Conservation (phyloP, 1,139 yeast genomes). For the Neolecta irregularis region DNA sequence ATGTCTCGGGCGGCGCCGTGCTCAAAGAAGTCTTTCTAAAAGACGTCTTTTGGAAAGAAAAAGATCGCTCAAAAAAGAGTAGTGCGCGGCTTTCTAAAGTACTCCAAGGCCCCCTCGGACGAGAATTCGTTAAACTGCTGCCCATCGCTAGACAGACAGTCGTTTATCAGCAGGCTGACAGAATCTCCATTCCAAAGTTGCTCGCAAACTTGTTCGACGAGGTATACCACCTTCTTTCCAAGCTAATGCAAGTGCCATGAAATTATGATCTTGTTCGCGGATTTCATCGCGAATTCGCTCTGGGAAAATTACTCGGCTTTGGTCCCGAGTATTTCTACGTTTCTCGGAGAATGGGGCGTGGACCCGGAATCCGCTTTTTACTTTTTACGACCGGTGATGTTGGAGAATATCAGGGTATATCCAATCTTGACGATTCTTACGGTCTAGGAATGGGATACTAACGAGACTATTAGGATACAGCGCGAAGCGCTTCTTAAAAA, state of each 20-base stretch:
- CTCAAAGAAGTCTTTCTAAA: conserved; percentile 42
- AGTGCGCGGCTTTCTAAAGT: conserved; percentile 42
- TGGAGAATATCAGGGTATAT: background rate
- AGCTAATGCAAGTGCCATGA: conserved; percentile 36
- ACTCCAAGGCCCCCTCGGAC: conserved; percentile 36
- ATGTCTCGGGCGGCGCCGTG: conserved; percentile 50
- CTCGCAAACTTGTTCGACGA: conserved; percentile 12
- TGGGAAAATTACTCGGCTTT: conserved; percentile 25
- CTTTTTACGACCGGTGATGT: conserved; percentile 47
- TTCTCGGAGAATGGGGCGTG: conserved; percentile 37
- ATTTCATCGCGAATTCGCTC: conserved; percentile 19
- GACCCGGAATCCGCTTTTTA: conserved; percentile 61
- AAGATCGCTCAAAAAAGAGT: conserved; percentile 22
- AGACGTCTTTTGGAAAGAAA: conserved; percentile 43
- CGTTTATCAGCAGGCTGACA: conserved; percentile 27
- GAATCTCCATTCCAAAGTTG: conserved; percentile 13
- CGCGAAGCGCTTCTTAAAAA: no score
- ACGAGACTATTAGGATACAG: no score
- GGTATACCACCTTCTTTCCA: conserved; percentile 10
- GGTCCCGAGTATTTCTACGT: conserved; percentile 34
- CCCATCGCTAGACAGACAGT: conserved; percentile 41
- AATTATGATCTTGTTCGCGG: conserved; percentile 48
- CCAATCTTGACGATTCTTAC: no score
- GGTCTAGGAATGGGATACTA: no score
- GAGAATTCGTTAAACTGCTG: conserved; percentile 42